Evolutionary conservation across 2,329 filamentous ascomycete species (phyloP), one percentile per base, ranked within the genome.

Genomic region (Hortaea werneckii): DNA sequence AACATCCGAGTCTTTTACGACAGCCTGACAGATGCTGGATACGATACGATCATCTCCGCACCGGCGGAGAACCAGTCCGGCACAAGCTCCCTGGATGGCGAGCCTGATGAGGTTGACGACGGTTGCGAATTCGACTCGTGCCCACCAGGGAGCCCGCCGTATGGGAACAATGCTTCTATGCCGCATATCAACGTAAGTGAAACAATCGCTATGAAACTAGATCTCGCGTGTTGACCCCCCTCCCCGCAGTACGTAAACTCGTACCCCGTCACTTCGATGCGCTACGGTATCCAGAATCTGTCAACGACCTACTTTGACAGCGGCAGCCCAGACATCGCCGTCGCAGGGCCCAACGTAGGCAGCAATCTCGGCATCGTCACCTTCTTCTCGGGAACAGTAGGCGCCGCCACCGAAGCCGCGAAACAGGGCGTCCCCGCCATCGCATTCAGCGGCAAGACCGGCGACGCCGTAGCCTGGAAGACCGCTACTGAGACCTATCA

Each of bases 11-110:
- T 72, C 0, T 67, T 85, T 43, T 77, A 82, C 63, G 64, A 77
- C 43, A 68, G 71, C 9, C 65, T 86, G 37, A 71, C 65, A 7
- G 63, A 63, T 1, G 72, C 75, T 1, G 78, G 78, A 0, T 75
- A 85, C 54, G 68, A 77, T 7, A 78, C 79, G 6, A 69, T 85
- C 7, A 68, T 87, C 5, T 83, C 80, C 0, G 78, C 71, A 0
- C 82, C 83, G 0, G 81, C 82, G 0, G 75, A 83, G 45, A 78
- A 85, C 61, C 65, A 82, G 60, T 83, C 80, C 11, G 82, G 79
- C 41, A 72, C 66, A 32, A 72, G 80, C 6, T 58, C 54, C 8
- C 29, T 34, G 6, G 56, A 59, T 11, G 44, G 37, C 10, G 28
- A 46, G 13, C 54, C 55, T 0, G 47, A 37, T 5, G 29, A 44